phyloP scores from a whole-genome alignment of 129 eudicot species.

The Logfia minima region DNA sequence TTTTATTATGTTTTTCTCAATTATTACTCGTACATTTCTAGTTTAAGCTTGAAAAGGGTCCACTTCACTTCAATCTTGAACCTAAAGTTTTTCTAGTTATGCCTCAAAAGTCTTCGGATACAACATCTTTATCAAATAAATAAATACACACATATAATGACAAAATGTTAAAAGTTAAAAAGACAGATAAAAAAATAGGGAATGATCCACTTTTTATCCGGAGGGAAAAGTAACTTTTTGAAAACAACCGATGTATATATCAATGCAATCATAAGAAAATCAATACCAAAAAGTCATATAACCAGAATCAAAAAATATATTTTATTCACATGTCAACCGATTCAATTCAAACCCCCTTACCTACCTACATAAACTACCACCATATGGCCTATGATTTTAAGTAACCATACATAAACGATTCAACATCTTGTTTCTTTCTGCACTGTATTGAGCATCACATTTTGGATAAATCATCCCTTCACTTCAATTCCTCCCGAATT shows the following conservation, averaged over 20 bases:
- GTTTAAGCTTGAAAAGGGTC: too few relatives aligned
- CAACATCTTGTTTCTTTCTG: constrained; percentile 42
- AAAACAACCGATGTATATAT: background rate
- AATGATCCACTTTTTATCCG: background rate
- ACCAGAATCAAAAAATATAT: background rate
- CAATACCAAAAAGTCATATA: background rate
- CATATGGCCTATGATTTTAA: constrained; percentile 25
- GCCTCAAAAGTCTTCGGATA: background rate
- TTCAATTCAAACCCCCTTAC: constrained; percentile 6
- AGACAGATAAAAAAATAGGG: too few relatives aligned
- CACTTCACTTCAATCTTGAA: background rate
- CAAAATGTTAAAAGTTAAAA: background rate
- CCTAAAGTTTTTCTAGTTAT: too few relatives aligned
- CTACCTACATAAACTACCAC: constrained; percentile 32
- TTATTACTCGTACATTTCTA: too few relatives aligned
- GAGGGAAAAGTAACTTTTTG: constrained; percentile 13
- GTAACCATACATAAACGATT: constrained; percentile 20
- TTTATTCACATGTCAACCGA: constrained; percentile 26
- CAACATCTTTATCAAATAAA: background rate
- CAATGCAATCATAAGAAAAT: background rate
- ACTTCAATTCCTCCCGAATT: constrained; percentile 25
- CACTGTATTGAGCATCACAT: constrained; percentile 52
- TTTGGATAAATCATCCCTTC: constrained; percentile 41
- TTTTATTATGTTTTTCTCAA: too few relatives aligned
- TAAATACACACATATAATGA: background rate